Percentiles rank a stretch among this genome's conserved stretches.
Evolutionary conservation across 129 eudicot genomes (phyloP).

Genomic region (Escallonia rubra): DNA sequence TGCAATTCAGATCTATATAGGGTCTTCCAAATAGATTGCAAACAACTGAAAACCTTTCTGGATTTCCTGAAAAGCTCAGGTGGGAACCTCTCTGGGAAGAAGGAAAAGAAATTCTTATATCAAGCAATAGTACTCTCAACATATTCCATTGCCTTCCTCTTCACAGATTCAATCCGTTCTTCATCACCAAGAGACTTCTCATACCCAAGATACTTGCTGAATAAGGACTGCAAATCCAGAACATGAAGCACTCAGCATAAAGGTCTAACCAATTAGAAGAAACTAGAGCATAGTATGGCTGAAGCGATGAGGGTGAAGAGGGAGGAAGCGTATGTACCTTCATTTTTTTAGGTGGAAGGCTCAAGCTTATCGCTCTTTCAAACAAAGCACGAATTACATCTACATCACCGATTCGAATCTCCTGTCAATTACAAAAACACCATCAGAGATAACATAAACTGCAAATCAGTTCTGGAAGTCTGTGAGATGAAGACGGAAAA

Average conservation of each 20-base stretch:
- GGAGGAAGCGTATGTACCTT: slow-evolving; percentile 34
- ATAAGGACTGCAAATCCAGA: slow-evolving; percentile 57
- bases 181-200: slow-evolving; percentile 75
- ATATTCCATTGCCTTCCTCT: slow-evolving; percentile 69
- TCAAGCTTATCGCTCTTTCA: slow-evolving; percentile 78
- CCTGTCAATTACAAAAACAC: slow-evolving; percentile 36
- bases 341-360: slow-evolving; percentile 73
- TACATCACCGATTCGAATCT: slow-evolving; percentile 70
- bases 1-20: no score
- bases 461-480: background rate
- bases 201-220: slow-evolving; percentile 68
- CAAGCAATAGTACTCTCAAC: slow-evolving; percentile 48
- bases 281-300: background rate
- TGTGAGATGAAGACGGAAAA: background rate
- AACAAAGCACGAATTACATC: slow-evolving; percentile 74
- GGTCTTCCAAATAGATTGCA: no score
- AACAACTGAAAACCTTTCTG: background rate
- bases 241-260: background rate
- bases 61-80: background rate
- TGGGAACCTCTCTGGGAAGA: background rate
- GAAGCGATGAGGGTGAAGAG: background rate
- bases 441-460: background rate
- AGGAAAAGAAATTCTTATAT: background rate
- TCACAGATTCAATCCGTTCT: slow-evolving; percentile 57
- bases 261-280: background rate